These are phyloP conservation scores for Microthyrium microscopicum DNA, from an alignment of 2,329 filamentous ascomycete species.

Conservation along the genomic window DNA sequence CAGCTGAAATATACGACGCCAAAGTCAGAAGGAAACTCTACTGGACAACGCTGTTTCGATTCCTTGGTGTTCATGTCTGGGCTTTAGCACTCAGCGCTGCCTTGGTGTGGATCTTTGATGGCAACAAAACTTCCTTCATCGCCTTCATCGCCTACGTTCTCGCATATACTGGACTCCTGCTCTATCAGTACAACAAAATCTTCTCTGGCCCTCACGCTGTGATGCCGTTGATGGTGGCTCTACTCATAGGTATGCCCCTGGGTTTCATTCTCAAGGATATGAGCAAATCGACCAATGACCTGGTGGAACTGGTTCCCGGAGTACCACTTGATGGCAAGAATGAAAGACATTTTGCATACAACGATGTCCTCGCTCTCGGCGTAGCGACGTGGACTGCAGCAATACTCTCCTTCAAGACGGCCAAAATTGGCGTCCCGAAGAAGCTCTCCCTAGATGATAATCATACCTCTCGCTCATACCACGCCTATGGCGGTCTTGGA, in stretches of 20 bases:
- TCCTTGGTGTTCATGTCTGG: conserved; percentile 36
- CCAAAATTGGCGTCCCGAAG: conserved; percentile 31
- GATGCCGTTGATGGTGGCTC: conserved; percentile 30
- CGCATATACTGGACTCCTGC: conserved; percentile 35
- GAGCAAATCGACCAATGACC: conserved; percentile 1
- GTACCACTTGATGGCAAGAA: conserved; percentile 10
- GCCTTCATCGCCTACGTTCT: conserved; percentile 34
- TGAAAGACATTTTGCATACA: conserved; percentile 26
- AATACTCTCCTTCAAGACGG: conserved; percentile 30
- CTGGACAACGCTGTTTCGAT: conserved; percentile 32
- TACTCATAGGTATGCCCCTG: conserved; percentile 28
- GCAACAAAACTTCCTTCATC: conserved; percentile 23
- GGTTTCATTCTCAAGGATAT: conserved; percentile 26
- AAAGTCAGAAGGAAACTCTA: conserved; percentile 32
- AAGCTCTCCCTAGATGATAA: conserved; percentile 4
- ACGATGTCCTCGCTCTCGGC: conserved; percentile 31
- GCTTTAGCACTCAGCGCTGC: conserved; percentile 31
- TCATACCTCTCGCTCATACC: conserved; percentile 17
- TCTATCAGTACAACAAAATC: conserved; percentile 33
- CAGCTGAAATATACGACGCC: conserved; percentile 28
- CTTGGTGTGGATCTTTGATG: conserved; percentile 36
- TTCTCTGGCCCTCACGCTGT: conserved; percentile 33
- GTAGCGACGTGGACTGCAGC: conserved; percentile 35
- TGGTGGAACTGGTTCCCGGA: too few species aligned
- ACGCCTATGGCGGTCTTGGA: conserved; percentile 28